Percentiles rank a stretch among this genome's conserved stretches.
phyloP scores from a whole-genome alignment of 176 grass and related monocot species.

The Guadua angustifolia region DNA sequence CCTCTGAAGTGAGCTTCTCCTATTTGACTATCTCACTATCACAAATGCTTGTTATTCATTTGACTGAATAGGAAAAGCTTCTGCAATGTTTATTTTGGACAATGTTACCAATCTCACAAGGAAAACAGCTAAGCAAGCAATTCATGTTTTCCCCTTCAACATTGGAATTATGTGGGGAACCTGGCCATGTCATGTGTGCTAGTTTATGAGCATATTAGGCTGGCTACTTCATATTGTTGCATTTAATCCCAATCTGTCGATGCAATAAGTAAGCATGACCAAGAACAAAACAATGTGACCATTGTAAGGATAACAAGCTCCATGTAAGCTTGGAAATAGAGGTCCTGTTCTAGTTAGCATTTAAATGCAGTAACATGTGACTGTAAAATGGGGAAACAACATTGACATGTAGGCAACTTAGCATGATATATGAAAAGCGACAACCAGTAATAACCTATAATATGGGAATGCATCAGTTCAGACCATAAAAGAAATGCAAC shows the following conservation, averaged over 20 bases:
- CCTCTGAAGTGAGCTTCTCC: constrained; percentile 67
- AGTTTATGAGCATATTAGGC: background rate
- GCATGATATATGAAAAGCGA: background rate
- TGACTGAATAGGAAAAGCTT: background rate
- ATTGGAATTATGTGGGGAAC: background rate
- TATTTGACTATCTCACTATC: background rate
- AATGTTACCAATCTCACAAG: constrained; percentile 18
- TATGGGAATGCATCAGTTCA: background rate
- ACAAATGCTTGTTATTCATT: constrained; percentile 9
- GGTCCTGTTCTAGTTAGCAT: background rate
- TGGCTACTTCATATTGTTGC: background rate
- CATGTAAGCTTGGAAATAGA: background rate
- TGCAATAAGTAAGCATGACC: background rate
- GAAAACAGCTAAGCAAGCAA: background rate
- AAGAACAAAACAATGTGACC: background rate
- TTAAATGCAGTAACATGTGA: background rate
- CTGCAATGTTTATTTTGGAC: background rate
- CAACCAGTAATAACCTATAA: background rate
- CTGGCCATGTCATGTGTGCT: background rate
- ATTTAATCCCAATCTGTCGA: background rate
- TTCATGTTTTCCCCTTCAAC: background rate
- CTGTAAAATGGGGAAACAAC: background rate
- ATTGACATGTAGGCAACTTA: background rate
- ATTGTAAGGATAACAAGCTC: background rate
- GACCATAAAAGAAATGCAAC: background rate